Base-by-base conservation (phyloP, 495 filamentous ascomycete species). In the Oidiodendron maius region DNA sequence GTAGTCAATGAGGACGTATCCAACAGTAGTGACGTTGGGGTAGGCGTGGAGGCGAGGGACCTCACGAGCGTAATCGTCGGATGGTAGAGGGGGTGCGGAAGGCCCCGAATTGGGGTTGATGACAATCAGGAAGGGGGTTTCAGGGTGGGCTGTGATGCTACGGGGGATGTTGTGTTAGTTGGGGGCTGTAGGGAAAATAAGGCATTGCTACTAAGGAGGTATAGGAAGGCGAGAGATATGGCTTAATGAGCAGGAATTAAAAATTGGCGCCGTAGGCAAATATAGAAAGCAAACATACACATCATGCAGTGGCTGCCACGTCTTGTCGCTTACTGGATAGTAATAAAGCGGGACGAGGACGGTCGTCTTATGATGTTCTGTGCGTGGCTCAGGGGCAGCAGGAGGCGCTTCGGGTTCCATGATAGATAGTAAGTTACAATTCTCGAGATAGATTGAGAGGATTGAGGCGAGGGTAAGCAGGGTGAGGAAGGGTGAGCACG, bases 21-120 rank as follows among this genome's bases (percentile, higher is more conserved):
- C 78, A 36, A 81, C 53, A 4, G 77, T 65, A 10, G 58, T 65
- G 13, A 78, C 72, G 58, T 80, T 80, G 21, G 61, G 41, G 44
- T 70, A 61, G 4, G 59, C 40, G 16, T 70, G 62, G 22, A 80
- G 65, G 24, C 48, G 62, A 1, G 68, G 65, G 17, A 80, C 63
- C 50, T 71, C 75, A 3, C 59, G 61, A 6, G 66, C 68, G 54
- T 81, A 80, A 58, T 77, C 75, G 38, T 55, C 65, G 54, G 78
- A 72, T 1, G 77, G 76, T 28, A 65, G 40, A 8, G 64, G 34
- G 42, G 61, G 50, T 25, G 61, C 48, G 17, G 77, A 77, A 11
- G 78, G 78, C 1, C 78, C 78, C 41, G 65, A 77, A 40, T 65
- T 60, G 22, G 77, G 78, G 50, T 81, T 81, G 55, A 80, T 64